Base-by-base conservation (phyloP, 495 filamentous ascomycete species). In the Talaromyces nanjingensis region DNA sequence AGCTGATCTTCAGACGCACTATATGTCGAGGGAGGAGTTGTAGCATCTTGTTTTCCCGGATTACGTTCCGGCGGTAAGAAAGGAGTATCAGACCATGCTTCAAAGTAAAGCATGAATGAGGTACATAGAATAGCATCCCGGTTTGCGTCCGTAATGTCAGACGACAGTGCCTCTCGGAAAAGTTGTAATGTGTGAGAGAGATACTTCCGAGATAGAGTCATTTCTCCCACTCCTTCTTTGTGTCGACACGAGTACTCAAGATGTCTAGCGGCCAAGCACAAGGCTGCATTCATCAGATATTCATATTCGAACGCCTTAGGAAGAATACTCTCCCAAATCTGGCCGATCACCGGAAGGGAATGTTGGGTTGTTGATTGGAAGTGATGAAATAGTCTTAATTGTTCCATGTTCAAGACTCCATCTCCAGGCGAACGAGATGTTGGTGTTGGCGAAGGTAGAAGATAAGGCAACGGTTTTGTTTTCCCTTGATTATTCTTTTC, bases 201-300 rank as follows among this genome's bases (percentile, higher is more conserved):
- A 42, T 60, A 31, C 12, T 47, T 60, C 16, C 31, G 58, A 5
- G 58, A 60, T 6, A 24, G 16, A 6, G 16, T 47, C 22, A 25
- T 42, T 31, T 60, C 20, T 54, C 24, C 20, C 29, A 31, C 29
- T 7, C 29, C 29, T 11, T 54, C 49, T 54, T 18, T 8, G 9
- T 59, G 9, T 18, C 0, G 31, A 27, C 27, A 27, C 20, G 37
- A 45, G 34, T 33, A 60, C 6, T 34, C 31, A 25, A 60, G 58
- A 47, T 60, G 58, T 24, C 58, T 18, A 14, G 58, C 58, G 14
- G 58, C 31, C 7, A 60, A 20, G 22, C 58, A 60, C 8, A 60
- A 11, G 6, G 37, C 58, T 9, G 58, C 58, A 60, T 60, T 33
- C 58, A 60, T 60, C 31, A 60, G 58, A 60, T 60, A 45, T 9